A percentile compares a stretch with the other conserved stretches of the same genome.
phyloP scores from a whole-genome alignment of 192 early-diverging fungal species.

The Backusella australiensis region DNA sequence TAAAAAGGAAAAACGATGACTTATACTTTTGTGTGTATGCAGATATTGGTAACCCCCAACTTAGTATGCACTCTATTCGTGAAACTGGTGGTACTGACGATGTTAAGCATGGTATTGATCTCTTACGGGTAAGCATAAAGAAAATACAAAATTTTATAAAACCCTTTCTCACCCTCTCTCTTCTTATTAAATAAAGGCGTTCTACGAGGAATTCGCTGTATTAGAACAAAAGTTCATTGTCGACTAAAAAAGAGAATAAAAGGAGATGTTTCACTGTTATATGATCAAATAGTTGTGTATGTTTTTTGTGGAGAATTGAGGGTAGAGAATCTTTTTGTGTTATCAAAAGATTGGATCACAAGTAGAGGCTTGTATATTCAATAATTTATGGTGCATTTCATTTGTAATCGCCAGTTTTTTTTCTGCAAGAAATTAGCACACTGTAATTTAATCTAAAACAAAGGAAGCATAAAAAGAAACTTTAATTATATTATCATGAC shows the following conservation, averaged over 20 bases:
- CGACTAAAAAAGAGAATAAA: slow-evolving; percentile 41
- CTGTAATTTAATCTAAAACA: too few species aligned
- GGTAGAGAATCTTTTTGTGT: too few species aligned
- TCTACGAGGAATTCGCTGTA: slow-evolving; percentile 62
- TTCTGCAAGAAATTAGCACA: too few species aligned
- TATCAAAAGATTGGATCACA: too few species aligned
- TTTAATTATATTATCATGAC: too few species aligned
- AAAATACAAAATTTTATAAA: not conserved
- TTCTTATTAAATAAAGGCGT: slow-evolving; percentile 35
- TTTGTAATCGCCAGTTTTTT: too few species aligned
- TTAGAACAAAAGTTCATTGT: slow-evolving; percentile 53
- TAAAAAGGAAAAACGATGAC: too few species aligned
- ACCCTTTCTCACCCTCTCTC: not conserved
- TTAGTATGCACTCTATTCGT: slow-evolving; percentile 97
- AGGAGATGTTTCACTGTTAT: not conserved
- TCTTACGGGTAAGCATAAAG: slow-evolving; percentile 69
- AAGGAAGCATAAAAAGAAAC: too few species aligned
- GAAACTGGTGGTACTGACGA: slow-evolving; percentile 90
- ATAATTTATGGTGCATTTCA: too few species aligned
- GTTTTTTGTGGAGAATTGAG: not conserved
- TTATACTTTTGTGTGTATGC: not conserved
- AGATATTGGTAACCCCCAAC: slow-evolving; percentile 94
- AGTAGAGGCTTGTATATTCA: too few species aligned
- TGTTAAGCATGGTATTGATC: slow-evolving; percentile 75
- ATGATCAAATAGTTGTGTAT: slow-evolving; percentile 5